Evolutionary conservation across 179 eudicot genomes (phyloP).

Genomic region (Beta corolliflora): DNA sequence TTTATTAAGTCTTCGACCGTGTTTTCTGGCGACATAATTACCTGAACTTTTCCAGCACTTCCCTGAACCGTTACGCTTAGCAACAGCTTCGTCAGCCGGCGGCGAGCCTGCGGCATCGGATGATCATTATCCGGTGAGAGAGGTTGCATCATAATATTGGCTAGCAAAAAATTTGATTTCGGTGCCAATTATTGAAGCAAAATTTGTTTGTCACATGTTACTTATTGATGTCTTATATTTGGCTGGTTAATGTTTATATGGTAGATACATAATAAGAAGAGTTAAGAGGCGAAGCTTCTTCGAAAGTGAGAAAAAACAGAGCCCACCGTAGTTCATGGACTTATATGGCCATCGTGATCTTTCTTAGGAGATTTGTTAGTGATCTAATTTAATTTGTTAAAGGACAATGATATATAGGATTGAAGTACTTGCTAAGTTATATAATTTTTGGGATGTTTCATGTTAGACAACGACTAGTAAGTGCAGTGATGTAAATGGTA

Average conservation of each 20-base stretch:
- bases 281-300: constrained; percentile 19
- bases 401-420: background rate
- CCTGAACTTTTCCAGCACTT: constrained; percentile 61
- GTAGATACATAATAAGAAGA: background rate
- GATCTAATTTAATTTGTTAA: background rate
- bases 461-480: no score
- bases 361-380: background rate
- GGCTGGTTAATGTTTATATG: background rate
- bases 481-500: no score
- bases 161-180: background rate
- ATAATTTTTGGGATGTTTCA: no score
- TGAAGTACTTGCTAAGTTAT: background rate
- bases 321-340: background rate
- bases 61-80: constrained; percentile 68
- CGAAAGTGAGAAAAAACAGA: constrained; percentile 1
- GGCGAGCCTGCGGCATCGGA: background rate
- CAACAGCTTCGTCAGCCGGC: constrained; percentile 49
- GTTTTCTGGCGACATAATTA: constrained; percentile 59
- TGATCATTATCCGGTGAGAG: background rate
- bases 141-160: background rate
- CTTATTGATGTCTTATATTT: background rate
- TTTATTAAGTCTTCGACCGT: constrained; percentile 54
- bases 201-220: background rate
- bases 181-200: background rate
- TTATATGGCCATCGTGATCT: constrained; percentile 1